Base-by-base conservation (phyloP, 2,329 filamentous ascomycete genomes). In the Fusarium poae region DNA sequence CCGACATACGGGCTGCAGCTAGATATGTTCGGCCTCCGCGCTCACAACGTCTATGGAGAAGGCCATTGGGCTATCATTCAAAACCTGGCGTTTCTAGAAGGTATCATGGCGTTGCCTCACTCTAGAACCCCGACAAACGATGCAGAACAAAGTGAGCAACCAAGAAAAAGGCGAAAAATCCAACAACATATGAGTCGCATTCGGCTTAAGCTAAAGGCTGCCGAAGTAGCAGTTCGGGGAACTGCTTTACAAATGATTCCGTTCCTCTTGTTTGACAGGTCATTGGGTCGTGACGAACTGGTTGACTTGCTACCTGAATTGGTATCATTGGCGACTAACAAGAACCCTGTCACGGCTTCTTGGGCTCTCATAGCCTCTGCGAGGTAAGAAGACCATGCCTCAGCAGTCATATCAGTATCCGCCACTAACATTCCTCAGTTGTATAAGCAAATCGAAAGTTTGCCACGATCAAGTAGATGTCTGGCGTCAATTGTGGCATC, bases 341-440 rank as follows among this genome's bases (percentile, higher is more conserved):
- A 97, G 72, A 89, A 91, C 69, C 80, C 81, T 16, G 78, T 79
- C 11, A 82, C 90, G 40, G 87, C 90, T 10, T 92, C 90, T 0
- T 99, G 96, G 96, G 91, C 93, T 20, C 88, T 97, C 82, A 78
- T 97, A 53, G 91, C 90, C n/a, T 88, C 93, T 75, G 84, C 92
- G 66, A 92, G 92, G 93, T 94, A 81, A 75, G 85, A 57, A 25
- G 5, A 6, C 21, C 29, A 43, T 1, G 15, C 37, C 39, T 45
- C 48, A 30, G 15, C 7, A 16, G 21, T 29, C 29, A 62, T 56
- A 68, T 66, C 23, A 25, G 9, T 23, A 56, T n/a, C 49, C 23
- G 9, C 18, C 21, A 37, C 73, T 79, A 35, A 79, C 49, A 25
- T 43, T 11, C 29, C 21, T n/a, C 48, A 82, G 80, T 55, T 82